Conservation (phyloP, 805 yeast genomes). For the Ascoidea rubescens region DNA sequence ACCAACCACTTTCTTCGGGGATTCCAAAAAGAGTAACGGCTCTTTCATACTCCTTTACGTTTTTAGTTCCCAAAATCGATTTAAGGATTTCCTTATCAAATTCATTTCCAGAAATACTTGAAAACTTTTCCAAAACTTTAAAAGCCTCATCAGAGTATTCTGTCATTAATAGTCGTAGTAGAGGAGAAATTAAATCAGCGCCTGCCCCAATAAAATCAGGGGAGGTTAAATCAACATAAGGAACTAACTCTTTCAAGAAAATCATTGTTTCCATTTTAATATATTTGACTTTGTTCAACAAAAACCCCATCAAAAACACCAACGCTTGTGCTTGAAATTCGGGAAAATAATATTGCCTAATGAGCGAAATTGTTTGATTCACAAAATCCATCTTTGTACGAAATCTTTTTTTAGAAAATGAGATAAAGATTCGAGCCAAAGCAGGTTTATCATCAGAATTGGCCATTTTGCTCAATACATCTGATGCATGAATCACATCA, state of each 20-base stretch:
- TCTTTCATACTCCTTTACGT: conserved; percentile 68
- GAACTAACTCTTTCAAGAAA: conserved; percentile 58
- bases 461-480: conserved; percentile 47
- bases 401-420: conserved; percentile 66
- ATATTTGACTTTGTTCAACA: conserved; percentile 69
- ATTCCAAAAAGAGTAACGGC: conserved; percentile 88
- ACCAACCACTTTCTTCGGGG: conserved; percentile 90
- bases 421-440: conserved; percentile 58
- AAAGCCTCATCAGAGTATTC: conserved; percentile 83
- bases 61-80: conserved; percentile 77
- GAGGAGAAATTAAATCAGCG: conserved; percentile 87
- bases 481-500: conserved; percentile 40
- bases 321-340: conserved; percentile 60
- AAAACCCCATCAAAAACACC: conserved; percentile 61
- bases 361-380: conserved; percentile 60
- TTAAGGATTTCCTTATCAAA: conserved; percentile 84
- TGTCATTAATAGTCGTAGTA: conserved; percentile 60
- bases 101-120: conserved; percentile 75
- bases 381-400: conserved; percentile 85
- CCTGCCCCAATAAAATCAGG: conserved; percentile 83
- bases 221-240: conserved; percentile 59
- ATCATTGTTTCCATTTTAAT: conserved; percentile 71
- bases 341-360: conserved; percentile 60
- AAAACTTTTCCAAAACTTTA: conserved; percentile 79
- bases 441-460: conserved; percentile 38